Evolutionary conservation across 2,329 filamentous ascomycete species (phyloP).

Genomic region (Monosporascus sp.): DNA sequence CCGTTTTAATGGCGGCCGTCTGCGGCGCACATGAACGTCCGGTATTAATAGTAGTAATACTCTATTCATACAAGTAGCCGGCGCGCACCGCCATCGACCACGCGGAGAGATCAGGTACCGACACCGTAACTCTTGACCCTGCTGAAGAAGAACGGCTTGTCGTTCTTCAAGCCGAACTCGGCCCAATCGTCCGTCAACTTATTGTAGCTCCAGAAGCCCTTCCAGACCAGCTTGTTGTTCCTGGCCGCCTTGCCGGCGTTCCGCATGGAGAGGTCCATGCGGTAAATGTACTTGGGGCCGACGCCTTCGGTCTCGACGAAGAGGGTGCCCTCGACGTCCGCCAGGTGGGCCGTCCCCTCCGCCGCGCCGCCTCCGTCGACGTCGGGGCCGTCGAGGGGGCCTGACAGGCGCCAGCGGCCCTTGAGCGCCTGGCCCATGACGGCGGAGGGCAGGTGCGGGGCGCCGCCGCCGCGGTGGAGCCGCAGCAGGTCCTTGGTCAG

Average conservation of each 20-base stretch:
- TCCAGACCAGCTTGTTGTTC: slow-evolving; percentile 87
- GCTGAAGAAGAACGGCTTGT: slow-evolving; percentile 64
- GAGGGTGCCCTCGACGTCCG: slow-evolving; percentile 60
- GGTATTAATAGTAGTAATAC: background rate
- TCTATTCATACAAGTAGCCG: background rate
- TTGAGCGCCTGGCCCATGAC: slow-evolving; percentile 66
- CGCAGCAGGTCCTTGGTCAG: slow-evolving; percentile 66
- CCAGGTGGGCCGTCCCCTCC: slow-evolving; percentile 21
- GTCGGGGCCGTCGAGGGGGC: slow-evolving; percentile 24
- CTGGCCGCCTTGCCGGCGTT: slow-evolving; percentile 57
- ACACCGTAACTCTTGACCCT: slow-evolving; percentile 58
- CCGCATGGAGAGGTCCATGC: slow-evolving; percentile 70
- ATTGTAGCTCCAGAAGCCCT: slow-evolving; percentile 88
- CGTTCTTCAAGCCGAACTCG: slow-evolving; percentile 64
- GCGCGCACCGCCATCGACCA: background rate
- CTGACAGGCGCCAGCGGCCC: slow-evolving; percentile 46
- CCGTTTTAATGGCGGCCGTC: too few species aligned
- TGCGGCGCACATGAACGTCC: background rate
- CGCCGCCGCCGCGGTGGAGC: slow-evolving; percentile 32
- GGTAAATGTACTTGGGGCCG: slow-evolving; percentile 72
- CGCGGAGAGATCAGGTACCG: slow-evolving; percentile 17
- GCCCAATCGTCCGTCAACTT: slow-evolving; percentile 84
- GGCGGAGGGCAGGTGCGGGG: slow-evolving; percentile 37
- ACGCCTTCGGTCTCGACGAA: slow-evolving; percentile 84
- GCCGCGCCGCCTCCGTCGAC: slow-evolving; percentile 23